These are phyloP conservation scores for Tolypocladium album DNA, from an alignment of 2,329 filamentous ascomycete genomes.

Conservation along the genomic window DNA sequence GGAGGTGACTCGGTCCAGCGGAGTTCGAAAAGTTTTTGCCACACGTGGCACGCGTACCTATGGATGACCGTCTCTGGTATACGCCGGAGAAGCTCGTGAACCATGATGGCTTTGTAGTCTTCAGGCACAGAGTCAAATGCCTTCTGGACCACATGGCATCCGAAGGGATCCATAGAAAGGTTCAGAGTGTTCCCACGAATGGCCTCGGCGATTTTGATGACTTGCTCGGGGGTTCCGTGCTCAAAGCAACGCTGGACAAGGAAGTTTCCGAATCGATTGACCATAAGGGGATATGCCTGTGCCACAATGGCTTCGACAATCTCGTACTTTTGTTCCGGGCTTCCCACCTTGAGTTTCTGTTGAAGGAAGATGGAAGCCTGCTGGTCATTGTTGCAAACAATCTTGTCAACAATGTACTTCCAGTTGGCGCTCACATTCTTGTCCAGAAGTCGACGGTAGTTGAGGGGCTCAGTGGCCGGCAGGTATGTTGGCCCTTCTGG, in stretches of 20 bases:
- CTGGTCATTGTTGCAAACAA: conserved; percentile 97
- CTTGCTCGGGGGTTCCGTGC: conserved; percentile 88
- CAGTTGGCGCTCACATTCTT: conserved; percentile 96
- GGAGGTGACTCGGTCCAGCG: conserved; percentile 91
- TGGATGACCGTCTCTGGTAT: conserved; percentile 98
- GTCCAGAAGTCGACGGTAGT: conserved; percentile 90
- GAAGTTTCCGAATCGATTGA: conserved; percentile 98
- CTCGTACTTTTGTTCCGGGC: conserved; percentile 88
- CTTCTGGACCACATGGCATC: conserved; percentile 96
- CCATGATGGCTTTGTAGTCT: conserved; percentile 97
- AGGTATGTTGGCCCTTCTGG: conserved; percentile 66
- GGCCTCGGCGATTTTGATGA: conserved; percentile 86
- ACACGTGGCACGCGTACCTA: conserved; percentile 96
- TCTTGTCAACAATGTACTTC: conserved; percentile 99
- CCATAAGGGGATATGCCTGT: conserved; percentile 91
- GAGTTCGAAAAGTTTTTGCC: conserved; percentile 98
- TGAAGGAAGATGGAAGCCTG: conserved; percentile 98
- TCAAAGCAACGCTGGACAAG: conserved; percentile 98
- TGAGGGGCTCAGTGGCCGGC: conserved; percentile 80
- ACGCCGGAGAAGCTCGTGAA: conserved; percentile 88
- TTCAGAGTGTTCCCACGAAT: conserved; percentile 91
- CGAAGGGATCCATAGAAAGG: conserved; percentile 97
- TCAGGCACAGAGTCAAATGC: conserved; percentile 97
- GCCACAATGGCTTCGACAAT: conserved; percentile 94
- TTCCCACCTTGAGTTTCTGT: conserved; percentile 96